Base-by-base conservation (phyloP, 352 stramenopile species). In the Phytophthora meadii region DNA sequence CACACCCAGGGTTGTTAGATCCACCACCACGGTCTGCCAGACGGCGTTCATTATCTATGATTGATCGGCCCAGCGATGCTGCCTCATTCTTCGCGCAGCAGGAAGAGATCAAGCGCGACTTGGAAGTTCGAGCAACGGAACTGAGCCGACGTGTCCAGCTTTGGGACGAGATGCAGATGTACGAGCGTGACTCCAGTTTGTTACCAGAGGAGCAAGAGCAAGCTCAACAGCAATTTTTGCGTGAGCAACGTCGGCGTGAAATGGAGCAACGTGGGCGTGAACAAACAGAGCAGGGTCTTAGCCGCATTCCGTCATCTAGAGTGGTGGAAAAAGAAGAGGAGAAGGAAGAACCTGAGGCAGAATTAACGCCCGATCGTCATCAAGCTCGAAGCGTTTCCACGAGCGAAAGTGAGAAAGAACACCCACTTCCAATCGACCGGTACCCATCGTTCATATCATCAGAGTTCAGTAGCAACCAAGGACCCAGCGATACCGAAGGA, bases 361-460 rank as follows among this genome's bases (percentile, higher is more conserved):
- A 74, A 47, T n/a, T 61, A n/a, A 24, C 36, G 30, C 56, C 57
- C 27, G 57, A 65, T 19, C 45, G 48, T 15, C 57, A 68, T 8
- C 46, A 65, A 25, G 15, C 46, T 55, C 59, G 54, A 48, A 68
- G 59, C 24, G 47, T 59, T 14, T 65, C 54, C 22, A 55, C 41
- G 24, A 61, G 60, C 36, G 61, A 71, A 42, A 62, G 42, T 49
- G 54, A 72, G 12, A 50, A 56, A 45, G 48, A 59, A 12, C 53
- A 51, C 17, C 40, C 48, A 46, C n/a, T 24, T 30, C 30, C 39
- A 3, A 1, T 61, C 45, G 53, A 65, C 12, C 61, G 61, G 30
- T 72, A 70, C 5, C 70, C 70, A 37, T 78, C 68, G 10, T 81
- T 79, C 52, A 51, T 81, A 55, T 77, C 73, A 40, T 79, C 66